These are phyloP conservation scores for Adansonia grandidieri DNA, from an alignment of 441 rosid genomes.

Conservation along the genomic window DNA sequence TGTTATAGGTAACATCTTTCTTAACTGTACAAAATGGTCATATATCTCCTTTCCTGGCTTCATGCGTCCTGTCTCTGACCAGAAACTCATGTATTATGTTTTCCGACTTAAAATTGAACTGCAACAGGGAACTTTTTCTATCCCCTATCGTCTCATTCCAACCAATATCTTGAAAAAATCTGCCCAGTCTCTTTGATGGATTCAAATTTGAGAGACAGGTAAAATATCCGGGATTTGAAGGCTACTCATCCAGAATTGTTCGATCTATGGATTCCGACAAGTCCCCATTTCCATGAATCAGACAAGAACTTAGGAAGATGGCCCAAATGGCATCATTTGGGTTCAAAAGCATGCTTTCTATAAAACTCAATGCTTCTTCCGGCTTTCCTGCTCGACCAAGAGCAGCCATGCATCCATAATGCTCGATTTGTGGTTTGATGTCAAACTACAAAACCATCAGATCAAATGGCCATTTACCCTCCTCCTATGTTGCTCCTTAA, in stretches of 20 bases:
- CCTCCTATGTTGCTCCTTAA: too few relatives aligned
- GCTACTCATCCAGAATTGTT: constrained; percentile 36
- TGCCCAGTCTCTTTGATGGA: constrained; percentile 37
- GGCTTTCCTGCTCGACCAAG: constrained; percentile 39
- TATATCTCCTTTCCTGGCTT: constrained; percentile 35
- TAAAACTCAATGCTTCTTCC: constrained; percentile 40
- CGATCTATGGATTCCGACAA: constrained; percentile 25
- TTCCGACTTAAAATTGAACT: constrained; percentile 37
- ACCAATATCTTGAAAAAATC: constrained; percentile 31
- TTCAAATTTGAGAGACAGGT: constrained; percentile 37
- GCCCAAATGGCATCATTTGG: constrained; percentile 48
- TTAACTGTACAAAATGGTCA: constrained; percentile 13
- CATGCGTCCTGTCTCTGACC: constrained; percentile 39
- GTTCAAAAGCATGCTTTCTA: constrained; percentile 43
- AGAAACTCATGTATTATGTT: constrained; percentile 36
- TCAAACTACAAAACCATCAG: constrained; percentile 34
- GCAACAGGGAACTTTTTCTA: constrained; percentile 46
- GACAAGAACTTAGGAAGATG: constrained; percentile 36
- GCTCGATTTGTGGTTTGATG: constrained; percentile 42
- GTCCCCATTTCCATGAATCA: constrained; percentile 37
- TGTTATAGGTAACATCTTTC: background rate
- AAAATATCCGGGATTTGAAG: constrained; percentile 40
- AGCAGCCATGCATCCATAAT: constrained; percentile 45
- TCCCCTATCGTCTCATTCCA: constrained; percentile 38
- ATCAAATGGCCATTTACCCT: constrained; percentile 33